Conservation (phyloP, 2,329 filamentous ascomycete genomes). For the Diaporthe nobilis region DNA sequence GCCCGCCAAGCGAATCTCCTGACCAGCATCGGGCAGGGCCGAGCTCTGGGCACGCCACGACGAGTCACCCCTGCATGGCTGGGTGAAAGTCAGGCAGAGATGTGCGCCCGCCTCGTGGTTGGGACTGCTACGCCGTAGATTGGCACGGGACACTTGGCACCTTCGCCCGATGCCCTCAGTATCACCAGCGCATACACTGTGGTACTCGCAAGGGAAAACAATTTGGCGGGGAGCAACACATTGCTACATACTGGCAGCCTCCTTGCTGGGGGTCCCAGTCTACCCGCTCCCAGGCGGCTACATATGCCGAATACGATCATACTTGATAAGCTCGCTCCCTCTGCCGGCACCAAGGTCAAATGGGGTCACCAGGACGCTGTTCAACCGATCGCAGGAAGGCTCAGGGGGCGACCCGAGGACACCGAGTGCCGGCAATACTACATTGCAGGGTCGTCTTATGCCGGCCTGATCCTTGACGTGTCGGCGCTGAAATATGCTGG, state of each 20-base stretch:
- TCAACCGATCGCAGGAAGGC: background rate
- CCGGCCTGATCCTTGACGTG: background rate
- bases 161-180: background rate
- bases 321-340: background rate
- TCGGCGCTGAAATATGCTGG: background rate
- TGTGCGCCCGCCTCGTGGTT: slow-evolving; percentile 3
- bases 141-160: slow-evolving; percentile 13
- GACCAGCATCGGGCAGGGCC: slow-evolving; percentile 11
- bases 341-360: background rate
- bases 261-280: background rate
- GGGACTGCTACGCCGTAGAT: slow-evolving; percentile 9
- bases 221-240: background rate
- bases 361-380: background rate
- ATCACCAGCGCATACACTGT: background rate
- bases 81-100: background rate
- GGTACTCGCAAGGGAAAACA: background rate
- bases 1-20: slow-evolving; percentile 3
- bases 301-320: background rate
- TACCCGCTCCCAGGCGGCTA: background rate
- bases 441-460: background rate
- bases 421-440: background rate
- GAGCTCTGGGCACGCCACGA: background rate
- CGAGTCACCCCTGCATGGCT: background rate
- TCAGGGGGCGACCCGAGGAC: background rate
- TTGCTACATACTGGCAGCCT: background rate